A percentile compares a stretch with the other conserved stretches of the same genome.
These are phyloP conservation scores for Penicillium hordei DNA, from an alignment of 2,329 filamentous ascomycete genomes.

Conservation along the genomic window DNA sequence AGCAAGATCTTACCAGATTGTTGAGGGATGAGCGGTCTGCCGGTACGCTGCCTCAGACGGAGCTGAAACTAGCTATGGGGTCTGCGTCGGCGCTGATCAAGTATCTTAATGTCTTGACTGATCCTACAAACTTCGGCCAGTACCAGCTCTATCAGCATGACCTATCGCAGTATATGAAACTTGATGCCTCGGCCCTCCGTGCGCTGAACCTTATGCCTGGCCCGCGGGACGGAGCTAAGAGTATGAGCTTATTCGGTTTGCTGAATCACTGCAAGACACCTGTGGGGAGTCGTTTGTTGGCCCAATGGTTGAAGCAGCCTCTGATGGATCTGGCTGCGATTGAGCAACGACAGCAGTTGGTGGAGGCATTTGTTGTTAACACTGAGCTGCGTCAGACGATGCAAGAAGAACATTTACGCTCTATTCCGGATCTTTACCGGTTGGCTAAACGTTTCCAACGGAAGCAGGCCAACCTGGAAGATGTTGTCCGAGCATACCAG, in stretches of 20 bases:
- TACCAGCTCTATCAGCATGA: conserved; percentile 98
- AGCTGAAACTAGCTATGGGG: conserved; percentile 94
- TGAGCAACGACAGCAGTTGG: conserved; percentile 85
- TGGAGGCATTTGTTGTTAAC: conserved; percentile 90
- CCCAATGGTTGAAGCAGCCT: conserved; percentile 97
- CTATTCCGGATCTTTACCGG: conserved; percentile 90
- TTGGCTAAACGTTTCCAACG: conserved; percentile 93
- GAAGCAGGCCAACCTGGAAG: conserved; percentile 85
- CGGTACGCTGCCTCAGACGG: conserved; percentile 78
- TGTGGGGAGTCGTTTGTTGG: conserved; percentile 80
- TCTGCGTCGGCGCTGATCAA: conserved; percentile 91
- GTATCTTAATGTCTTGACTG: conserved; percentile 86
- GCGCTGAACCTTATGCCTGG: conserved; percentile 97
- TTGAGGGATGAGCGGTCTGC: conserved; percentile 82
- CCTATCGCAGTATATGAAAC: conserved; percentile 94
- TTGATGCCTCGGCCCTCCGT: conserved; percentile 90
- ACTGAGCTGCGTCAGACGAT: conserved; percentile 92
- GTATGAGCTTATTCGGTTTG: conserved; percentile 91
- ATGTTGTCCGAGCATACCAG: conserved; percentile 94
- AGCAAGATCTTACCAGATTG: conserved; percentile 85
- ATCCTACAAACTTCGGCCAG: conserved; percentile 92
- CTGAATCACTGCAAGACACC: conserved; percentile 98
- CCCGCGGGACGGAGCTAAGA: conserved; percentile 90
- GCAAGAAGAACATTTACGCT: conserved; percentile 91
- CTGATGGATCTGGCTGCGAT: conserved; percentile 90